Conservation (phyloP, 73 alveolate species). For the Tetrahymena borealis region DNA sequence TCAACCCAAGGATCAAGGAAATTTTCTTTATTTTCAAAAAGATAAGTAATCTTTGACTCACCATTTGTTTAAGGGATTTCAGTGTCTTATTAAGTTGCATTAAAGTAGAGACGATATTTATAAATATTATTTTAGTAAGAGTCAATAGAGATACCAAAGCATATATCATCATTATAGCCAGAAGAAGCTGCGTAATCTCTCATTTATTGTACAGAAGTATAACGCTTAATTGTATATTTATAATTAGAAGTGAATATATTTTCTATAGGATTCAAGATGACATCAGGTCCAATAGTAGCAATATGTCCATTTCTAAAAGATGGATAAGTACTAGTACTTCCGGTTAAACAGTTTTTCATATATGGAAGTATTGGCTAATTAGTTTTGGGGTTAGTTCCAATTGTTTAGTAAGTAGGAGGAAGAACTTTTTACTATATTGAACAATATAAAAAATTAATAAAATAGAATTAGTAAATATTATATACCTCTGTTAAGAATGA, state of each 20-base stretch:
- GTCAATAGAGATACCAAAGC: neutral
- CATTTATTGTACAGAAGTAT: neutral
- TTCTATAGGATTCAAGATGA: neutral
- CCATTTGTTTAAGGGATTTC: neutral
- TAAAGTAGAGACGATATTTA: neutral
- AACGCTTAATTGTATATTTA: neutral
- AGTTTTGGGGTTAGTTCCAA: neutral
- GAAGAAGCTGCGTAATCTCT: neutral
- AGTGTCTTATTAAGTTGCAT: neutral
- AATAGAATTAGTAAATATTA: neutral
- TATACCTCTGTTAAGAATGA: neutral
- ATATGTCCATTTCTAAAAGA: constrained; percentile 25
- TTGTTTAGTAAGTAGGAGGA: neutral
- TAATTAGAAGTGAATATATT: neutral
- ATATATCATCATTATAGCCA: neutral
- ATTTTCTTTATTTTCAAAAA: neutral
- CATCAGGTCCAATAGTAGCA: neutral
- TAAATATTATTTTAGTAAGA: neutral
- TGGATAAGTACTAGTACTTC: neutral
- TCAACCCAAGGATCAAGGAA: neutral
- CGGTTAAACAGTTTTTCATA: neutral
- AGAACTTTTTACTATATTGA: no score
- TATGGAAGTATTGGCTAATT: neutral
- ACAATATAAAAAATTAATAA: no score
- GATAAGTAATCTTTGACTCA: neutral